Evolutionary conservation across 306 rosid species (phyloP).

Genomic region (Prunus kanzakura): DNA sequence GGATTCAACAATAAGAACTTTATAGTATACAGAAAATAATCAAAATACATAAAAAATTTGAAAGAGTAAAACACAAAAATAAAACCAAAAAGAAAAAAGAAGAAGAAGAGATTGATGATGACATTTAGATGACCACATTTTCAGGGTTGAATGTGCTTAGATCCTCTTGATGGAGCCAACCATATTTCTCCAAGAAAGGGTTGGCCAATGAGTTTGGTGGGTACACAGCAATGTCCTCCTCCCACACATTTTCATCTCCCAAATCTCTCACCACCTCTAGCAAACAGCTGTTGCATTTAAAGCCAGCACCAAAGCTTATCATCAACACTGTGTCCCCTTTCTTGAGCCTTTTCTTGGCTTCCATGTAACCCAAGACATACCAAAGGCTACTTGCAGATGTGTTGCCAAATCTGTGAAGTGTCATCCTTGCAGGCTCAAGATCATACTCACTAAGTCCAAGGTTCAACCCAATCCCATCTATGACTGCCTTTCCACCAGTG

Average conservation of each 20-base stretch:
- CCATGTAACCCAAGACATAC: constrained; percentile 93
- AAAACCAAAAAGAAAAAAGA: background rate
- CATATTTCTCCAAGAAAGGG: constrained; percentile 80
- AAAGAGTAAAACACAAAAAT: background rate
- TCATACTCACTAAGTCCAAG: constrained; percentile 56
- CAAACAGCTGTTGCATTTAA: constrained; percentile 87
- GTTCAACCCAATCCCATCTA: constrained; percentile 72
- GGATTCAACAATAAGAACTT: constrained; percentile 26
- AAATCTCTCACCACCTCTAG: constrained; percentile 78
- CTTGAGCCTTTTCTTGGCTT: constrained; percentile 75
- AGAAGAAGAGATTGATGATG: background rate
- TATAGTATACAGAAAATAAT: constrained; percentile 21
- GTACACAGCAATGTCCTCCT: constrained; percentile 56
- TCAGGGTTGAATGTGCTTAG: constrained; percentile 37
- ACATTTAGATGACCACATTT: background rate
- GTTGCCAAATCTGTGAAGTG: constrained; percentile 86
- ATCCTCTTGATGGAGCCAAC: constrained; percentile 74
- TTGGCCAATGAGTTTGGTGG: constrained; percentile 70
- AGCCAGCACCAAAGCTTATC: constrained; percentile 97
- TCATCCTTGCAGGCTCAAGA: constrained; percentile 91
- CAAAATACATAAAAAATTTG: background rate
- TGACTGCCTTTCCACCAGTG: constrained; percentile 91
- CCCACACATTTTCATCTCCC: constrained; percentile 63
- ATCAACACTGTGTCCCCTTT: constrained; percentile 60
- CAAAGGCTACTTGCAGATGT: constrained; percentile 85